Conservation (phyloP, 108 stramenopile genomes). For the Cyclotella sp. region DNA sequence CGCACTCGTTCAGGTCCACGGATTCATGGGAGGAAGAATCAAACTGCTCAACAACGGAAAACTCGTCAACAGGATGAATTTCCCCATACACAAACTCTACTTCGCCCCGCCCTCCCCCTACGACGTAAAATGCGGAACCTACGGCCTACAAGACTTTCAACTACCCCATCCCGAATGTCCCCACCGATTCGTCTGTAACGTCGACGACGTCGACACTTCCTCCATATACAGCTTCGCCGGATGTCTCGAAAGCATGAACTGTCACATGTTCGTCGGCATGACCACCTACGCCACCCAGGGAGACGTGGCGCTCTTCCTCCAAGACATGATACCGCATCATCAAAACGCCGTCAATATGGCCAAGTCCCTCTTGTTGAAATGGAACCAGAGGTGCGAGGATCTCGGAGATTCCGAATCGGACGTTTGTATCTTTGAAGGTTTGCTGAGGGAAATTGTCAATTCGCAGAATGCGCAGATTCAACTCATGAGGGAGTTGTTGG, state of each 20-base stretch:
- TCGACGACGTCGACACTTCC: neutral
- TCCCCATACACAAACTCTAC: constrained; percentile 5
- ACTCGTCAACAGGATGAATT: constrained; percentile 15
- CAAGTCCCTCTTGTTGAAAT: constrained; percentile 68
- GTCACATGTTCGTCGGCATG: constrained; percentile 78
- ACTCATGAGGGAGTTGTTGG: constrained; percentile 69
- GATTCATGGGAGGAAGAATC: constrained; percentile 72
- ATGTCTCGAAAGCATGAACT: constrained; percentile 79
- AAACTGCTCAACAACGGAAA: constrained; percentile 62
- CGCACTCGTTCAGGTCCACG: constrained; percentile 58
- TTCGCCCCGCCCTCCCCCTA: constrained; percentile 36
- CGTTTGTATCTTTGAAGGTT: constrained; percentile 58
- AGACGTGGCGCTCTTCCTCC: constrained; percentile 65
- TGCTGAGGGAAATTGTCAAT: constrained; percentile 74
- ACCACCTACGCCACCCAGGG: constrained; percentile 45
- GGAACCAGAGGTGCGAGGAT: constrained; percentile 53
- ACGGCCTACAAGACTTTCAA: constrained; percentile 55
- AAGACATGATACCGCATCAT: constrained; percentile 95
- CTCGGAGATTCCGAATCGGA: constrained; percentile 28
- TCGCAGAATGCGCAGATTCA: constrained; percentile 87
- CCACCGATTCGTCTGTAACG: constrained; percentile 60
- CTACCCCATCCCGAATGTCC: constrained; percentile 71
- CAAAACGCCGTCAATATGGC: constrained; percentile 96
- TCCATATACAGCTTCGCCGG: constrained; percentile 35
- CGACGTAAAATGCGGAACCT: constrained; percentile 83